phyloP scores from a whole-genome alignment of 73 alveolate genomes.

The Durusdinium trenchii region DNA sequence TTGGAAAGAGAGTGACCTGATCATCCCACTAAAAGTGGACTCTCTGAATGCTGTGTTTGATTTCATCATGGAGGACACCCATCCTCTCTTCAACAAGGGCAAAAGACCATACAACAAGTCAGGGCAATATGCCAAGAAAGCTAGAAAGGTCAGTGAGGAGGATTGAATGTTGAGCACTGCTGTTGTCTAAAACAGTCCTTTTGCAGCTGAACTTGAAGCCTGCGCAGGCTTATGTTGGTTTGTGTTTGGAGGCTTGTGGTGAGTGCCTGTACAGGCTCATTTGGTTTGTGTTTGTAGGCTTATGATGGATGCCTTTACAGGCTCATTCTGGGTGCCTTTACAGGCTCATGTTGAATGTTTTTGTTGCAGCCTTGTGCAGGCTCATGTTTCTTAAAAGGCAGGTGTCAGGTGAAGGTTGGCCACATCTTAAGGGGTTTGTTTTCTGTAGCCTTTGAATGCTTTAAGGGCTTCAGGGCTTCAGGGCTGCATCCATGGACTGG shows the following conservation, averaged over 20 bases:
- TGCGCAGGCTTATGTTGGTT: background rate
- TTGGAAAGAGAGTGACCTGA: background rate
- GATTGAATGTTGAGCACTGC: background rate
- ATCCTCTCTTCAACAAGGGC: background rate
- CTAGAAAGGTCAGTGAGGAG: background rate
- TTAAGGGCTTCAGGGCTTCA: too few relatives aligned
- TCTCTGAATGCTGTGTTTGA: background rate
- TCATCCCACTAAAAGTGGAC: background rate
- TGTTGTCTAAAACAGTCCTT: background rate
- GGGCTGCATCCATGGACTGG: too few relatives aligned
- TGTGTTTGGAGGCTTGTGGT: background rate
- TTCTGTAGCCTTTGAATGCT: too few relatives aligned
- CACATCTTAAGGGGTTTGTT: too few relatives aligned
- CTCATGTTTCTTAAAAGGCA: too few relatives aligned
- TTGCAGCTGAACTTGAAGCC: background rate
- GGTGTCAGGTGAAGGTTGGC: too few relatives aligned
- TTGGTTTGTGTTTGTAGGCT: too few relatives aligned
- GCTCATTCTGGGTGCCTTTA: too few relatives aligned
- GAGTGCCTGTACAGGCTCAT: background rate
- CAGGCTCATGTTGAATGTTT: too few relatives aligned
- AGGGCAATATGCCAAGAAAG: background rate
- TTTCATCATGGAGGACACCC: background rate
- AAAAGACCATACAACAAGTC: background rate
- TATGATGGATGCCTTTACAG: too few relatives aligned
- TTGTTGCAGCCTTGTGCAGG: too few relatives aligned